Base-by-base conservation (phyloP, 169 alveolate genomes). In the Plasmodium ovale region DNA sequence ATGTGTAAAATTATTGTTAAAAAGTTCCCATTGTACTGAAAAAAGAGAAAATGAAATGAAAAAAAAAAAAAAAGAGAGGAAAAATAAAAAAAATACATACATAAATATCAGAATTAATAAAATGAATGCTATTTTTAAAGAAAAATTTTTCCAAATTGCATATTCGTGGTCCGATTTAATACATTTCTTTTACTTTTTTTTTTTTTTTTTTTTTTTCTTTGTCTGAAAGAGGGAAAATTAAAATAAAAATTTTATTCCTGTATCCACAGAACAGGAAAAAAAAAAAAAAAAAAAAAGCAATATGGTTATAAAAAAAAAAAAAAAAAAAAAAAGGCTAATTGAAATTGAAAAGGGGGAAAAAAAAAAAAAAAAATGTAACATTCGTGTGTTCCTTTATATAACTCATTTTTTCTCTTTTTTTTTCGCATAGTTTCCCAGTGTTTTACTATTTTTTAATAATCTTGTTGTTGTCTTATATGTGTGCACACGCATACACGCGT, bases 1-100 rank as follows among this genome's bases (percentile, higher is more conserved):
- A 42, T 49, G 72, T 23, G 14, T 9, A 39, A 65, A n/a, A 29
- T 21, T 54, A 59, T 23, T 23, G 19, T 29, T 59, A 49, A 73
- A 2, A 10, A 60, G 62, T 19, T 16, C 65, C 59, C 39, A 39
- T 21, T n/a, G 33, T 19, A 35, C 39, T 49, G 27, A 42, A 27
- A 73, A 42, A 16, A 44, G 56, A 53, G 9, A 49, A 70, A 70
- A 70, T 70, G 29, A 70, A 70, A 14, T 27, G 67, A 58, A 49
- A 35, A 56, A 70, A 70, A 47, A 70, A 72, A 72, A 25, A 14
- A 71, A 51, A 51, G 14, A 35, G 16, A 19, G 23, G 44, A 39
- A 27, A 59, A 65, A 37, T 23, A 35, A 35, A 39, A 37, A 65
- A 35, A 37, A 65, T 37, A 39, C 16, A 39, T 65, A 23, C 9